Evolutionary conservation across 805 yeast genomes (phyloP), one percentile per base, ranked within the genome.

Genomic region (Starmerella tilneyi): DNA sequence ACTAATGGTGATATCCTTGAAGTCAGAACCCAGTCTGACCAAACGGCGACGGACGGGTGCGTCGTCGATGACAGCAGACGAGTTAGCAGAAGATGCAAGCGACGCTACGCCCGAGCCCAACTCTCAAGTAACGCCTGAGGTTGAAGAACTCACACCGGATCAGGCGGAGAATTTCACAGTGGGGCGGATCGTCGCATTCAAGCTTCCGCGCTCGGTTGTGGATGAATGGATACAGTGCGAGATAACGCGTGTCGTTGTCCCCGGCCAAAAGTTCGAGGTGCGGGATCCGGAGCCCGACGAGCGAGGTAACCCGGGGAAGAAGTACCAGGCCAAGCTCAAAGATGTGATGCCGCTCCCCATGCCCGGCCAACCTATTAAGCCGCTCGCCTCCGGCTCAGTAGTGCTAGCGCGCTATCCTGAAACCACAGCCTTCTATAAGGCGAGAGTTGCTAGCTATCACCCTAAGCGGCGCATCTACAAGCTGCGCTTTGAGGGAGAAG

Each of bases 221-320:
- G 74, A 75, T 12, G 97, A 89, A 59, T 92, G 98, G 98, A 85
- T 92, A 55, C 95, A 84, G 61, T 92, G 98, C 66, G 85, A 82
- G 57, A 94, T 92, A 13, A 74, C 79, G 22, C 78, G 75, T 53
- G 77, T 89, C 3, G 63, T 77, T n/a, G 75, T 76, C 1, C 94
- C 84, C 53, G 89, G 92, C 1, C 66, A 69, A 1, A 71, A 75
- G 47, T 86, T 80, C 60, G 97, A 92, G 63, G 88, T 92, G n/a
- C 76, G 84, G 55, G 98, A 92, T 62, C 96, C 97, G 0, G 98
- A 92, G 58, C 97, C 98, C 0, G 98, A 92, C 58, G 97, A 89
- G 57, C 74, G 78, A 54, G 84, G 82, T 51, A 84, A 88, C 46
- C 82, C 88, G 4, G 96, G 95, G 2, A 89, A 81, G 56, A 70